Evolutionary conservation across 2,329 filamentous ascomycete genomes (phyloP).

Genomic region (Helicocarpus griseus): DNA sequence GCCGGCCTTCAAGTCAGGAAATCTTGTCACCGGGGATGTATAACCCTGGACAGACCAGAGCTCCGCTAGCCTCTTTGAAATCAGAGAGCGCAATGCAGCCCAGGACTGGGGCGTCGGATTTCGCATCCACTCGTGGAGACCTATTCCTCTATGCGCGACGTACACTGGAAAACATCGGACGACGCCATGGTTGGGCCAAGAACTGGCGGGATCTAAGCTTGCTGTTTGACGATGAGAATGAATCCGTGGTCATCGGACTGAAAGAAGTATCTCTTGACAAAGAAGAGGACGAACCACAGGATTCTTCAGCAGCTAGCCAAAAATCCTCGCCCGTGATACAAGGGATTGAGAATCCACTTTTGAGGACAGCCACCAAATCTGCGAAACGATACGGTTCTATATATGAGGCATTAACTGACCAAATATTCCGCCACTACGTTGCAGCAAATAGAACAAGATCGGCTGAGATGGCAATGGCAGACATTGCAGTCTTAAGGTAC

Average conservation of each 20-base stretch:
- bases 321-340: conserved; percentile 11
- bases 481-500: conserved; percentile 77
- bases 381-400: conserved; percentile 55
- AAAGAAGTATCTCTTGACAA: conserved; percentile 27
- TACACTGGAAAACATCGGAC: conserved; percentile 65
- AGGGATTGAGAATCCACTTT: conserved; percentile 47
- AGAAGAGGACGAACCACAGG: conserved; percentile 18
- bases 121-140: conserved; percentile 75
- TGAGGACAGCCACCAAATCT: conserved; percentile 53
- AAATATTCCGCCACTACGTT: conserved; percentile 71
- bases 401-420: conserved; percentile 71
- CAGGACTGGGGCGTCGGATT: conserved; percentile 61
- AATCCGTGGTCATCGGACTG: conserved; percentile 21
- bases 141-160: conserved; percentile 71
- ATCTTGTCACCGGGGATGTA: conserved; percentile 21
- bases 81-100: conserved; percentile 32
- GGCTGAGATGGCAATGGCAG: conserved; percentile 66
- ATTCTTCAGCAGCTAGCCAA: not conserved
- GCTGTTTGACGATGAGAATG: conserved; percentile 25
- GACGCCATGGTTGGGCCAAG: conserved; percentile 62
- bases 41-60: conserved; percentile 29
- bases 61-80: conserved; percentile 32
- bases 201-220: conserved; percentile 57
- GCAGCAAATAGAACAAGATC: conserved; percentile 70
- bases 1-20: conserved; percentile 21